Conservation (phyloP, 78 protist genomes). For the Bigelowiella natans region DNA sequence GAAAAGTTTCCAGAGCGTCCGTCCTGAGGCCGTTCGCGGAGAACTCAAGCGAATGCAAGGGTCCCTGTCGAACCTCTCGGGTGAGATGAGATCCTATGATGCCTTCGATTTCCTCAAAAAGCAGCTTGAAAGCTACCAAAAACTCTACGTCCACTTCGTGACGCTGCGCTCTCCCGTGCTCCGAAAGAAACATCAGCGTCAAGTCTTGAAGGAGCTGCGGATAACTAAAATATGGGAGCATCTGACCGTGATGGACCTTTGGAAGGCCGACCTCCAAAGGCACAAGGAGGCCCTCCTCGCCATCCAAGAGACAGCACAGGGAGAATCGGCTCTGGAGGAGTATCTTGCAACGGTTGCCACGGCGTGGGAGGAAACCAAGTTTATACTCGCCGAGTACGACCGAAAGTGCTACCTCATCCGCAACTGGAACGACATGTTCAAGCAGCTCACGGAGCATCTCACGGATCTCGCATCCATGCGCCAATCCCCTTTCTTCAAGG, state of each 20-base stretch:
- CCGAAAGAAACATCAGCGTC: background rate
- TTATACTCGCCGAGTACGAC: background rate
- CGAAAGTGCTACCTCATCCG: background rate
- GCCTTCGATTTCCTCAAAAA: background rate
- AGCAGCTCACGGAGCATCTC: background rate
- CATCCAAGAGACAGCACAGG: background rate
- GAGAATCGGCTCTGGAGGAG: conserved; percentile 1
- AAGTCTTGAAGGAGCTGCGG: background rate
- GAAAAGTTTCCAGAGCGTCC: background rate
- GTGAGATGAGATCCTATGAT: background rate
- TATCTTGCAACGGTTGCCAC: background rate
- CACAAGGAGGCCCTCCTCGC: background rate
- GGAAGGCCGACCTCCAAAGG: background rate
- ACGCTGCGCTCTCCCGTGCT: background rate
- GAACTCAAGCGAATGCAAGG: background rate
- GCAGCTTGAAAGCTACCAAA: background rate
- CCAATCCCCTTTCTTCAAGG: background rate
- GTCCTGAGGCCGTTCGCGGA: background rate
- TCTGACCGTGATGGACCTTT: background rate
- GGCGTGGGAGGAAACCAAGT: conserved; percentile 2
- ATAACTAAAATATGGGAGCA: background rate
- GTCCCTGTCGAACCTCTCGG: background rate
- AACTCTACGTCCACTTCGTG: background rate
- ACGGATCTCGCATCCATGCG: background rate
- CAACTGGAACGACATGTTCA: background rate